A percentile compares a stretch with the other conserved stretches of the same genome.
Conservation (phyloP, 441 rosid species). For the Arabidopsis lyrata region DNA sequence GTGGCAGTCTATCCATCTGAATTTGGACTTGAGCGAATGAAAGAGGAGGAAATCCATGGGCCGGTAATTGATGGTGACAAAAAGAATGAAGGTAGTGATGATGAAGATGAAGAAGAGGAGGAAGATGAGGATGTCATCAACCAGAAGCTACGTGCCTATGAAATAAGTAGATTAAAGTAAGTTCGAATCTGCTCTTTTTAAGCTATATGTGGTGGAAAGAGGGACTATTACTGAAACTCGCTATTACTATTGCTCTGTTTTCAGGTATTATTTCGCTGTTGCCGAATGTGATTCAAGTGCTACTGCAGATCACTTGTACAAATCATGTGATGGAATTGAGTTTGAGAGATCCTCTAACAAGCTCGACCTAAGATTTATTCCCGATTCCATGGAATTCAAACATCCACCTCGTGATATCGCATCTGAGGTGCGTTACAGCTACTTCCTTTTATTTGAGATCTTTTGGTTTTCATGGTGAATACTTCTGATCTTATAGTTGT, state of each 20-base stretch:
- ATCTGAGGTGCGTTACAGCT: conserved; percentile 64
- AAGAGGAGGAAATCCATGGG: conserved; percentile 93
- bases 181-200: background rate
- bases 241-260: conserved; percentile 5
- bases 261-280: conserved; percentile 85
- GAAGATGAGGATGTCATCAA: conserved; percentile 64
- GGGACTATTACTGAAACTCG: conserved; percentile 2
- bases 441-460: background rate
- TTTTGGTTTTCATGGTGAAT: conserved; percentile 1
- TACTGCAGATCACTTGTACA: conserved; percentile 84
- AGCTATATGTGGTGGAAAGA: background rate
- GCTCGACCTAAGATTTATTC: conserved; percentile 92
- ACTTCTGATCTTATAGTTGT: conserved; percentile 2
- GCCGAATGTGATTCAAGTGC: conserved; percentile 85
- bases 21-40: conserved; percentile 87
- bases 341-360: conserved; percentile 95
- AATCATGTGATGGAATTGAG: conserved; percentile 85
- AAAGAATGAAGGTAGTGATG: conserved; percentile 45
- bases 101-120: conserved; percentile 64
- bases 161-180: conserved; percentile 63
- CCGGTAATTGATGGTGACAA: conserved; percentile 73
- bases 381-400: conserved; percentile 89
- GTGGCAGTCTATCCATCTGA: conserved; percentile 91
- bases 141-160: conserved; percentile 61
- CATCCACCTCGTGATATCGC: conserved; percentile 89